Evolutionary conservation across 148 eudicot species (phyloP), one percentile per base, ranked within the genome.

Genomic region (Dysphania ambrosioides): DNA sequence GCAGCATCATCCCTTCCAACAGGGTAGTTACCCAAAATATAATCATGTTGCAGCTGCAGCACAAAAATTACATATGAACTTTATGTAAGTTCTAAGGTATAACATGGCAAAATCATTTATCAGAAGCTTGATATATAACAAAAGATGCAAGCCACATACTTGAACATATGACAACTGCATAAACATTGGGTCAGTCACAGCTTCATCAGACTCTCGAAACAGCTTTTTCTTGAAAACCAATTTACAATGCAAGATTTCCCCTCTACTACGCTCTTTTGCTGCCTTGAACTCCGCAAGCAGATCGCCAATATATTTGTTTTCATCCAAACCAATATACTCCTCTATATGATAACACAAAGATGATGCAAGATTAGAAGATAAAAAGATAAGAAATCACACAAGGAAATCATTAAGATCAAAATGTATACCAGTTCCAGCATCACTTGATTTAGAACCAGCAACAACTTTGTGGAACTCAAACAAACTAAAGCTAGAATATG

Each of bases 1-100:
- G 94, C 97, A 63, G 99, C 92, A 81, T 96, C 99, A 79, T 90
- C 97, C 81, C 88, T 92, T 80, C 99, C 99, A 79, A 96, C 97
- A 62, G 99, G 99, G 81, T 96, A 96, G 78, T 96, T 92, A 32
- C 99, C 99, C 84, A 87, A 57, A 76, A 96, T 91, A 85, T 92
- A 96, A 86, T 96, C 99, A 82, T 96, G 97, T 92, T 96, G 99
- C 72, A 91, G 72, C 98, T 93, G 86, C 70, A 79, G 69, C 61
- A 71, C 35, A 49, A 62, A 75, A 4, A 47, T 29, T 31, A 55
- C n/a, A 30, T n/a, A 58, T 32, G 51, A 70, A 64, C 0, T 71
- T 31, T 47, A 13, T 58, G 35, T 23, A 59, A 51, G 56, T 62
- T 41, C 38, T 29, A 67, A 68, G n/a, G 27, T 12, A 26, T 2